Percentiles rank a stretch among this genome's conserved stretches.
phyloP scores from a whole-genome alignment of 768 basidiomycete species.

The Leccinum variicolor region DNA sequence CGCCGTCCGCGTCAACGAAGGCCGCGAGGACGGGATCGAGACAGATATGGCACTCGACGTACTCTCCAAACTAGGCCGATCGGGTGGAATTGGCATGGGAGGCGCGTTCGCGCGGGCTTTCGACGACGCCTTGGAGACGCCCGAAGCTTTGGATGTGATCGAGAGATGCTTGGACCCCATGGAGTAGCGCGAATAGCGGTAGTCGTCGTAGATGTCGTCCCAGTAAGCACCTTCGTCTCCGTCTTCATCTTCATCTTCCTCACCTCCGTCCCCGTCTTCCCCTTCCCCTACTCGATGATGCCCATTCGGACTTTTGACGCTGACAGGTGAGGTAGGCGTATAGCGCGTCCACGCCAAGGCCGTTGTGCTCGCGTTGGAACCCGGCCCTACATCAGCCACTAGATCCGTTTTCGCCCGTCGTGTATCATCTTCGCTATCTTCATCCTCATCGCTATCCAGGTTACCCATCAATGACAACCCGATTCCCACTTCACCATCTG shows the following conservation, averaged over 20 bases:
- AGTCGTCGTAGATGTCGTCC: slow-evolving; percentile 83
- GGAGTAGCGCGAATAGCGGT: slow-evolving; percentile 67
- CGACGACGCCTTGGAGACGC: slow-evolving; percentile 26
- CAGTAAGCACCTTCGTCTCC: slow-evolving; percentile 44
- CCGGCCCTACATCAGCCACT: slow-evolving; percentile 1
- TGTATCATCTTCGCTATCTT: slow-evolving; percentile 3
- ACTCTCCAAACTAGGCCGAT: slow-evolving; percentile 28
- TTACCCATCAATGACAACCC: slow-evolving; percentile 64
- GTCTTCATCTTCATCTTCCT: slow-evolving; percentile 18
- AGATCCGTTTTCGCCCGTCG: slow-evolving; percentile 4
- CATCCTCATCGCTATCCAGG: slow-evolving; percentile 33
- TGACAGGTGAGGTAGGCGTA: slow-evolving; percentile 22
- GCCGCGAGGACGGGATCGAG: slow-evolving; percentile 16
- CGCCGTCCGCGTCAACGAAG: slow-evolving; percentile 17
- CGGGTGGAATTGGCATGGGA: slow-evolving; percentile 26
- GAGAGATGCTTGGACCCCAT: slow-evolving; percentile 35
- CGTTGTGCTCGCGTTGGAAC: slow-evolving; percentile 1
- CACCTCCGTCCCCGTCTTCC: slow-evolving; percentile 8
- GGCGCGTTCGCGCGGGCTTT: slow-evolving; percentile 22
- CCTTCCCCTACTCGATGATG: slow-evolving; percentile 5
- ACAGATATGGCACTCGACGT: slow-evolving; percentile 14
- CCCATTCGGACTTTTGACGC: not conserved
- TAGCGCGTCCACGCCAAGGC: slow-evolving; percentile 31
- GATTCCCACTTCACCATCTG: slow-evolving; percentile 65
- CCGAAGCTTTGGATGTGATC: slow-evolving; percentile 18